Conservation (phyloP, 345 rosid genomes). For the Syzygium aqueum region DNA sequence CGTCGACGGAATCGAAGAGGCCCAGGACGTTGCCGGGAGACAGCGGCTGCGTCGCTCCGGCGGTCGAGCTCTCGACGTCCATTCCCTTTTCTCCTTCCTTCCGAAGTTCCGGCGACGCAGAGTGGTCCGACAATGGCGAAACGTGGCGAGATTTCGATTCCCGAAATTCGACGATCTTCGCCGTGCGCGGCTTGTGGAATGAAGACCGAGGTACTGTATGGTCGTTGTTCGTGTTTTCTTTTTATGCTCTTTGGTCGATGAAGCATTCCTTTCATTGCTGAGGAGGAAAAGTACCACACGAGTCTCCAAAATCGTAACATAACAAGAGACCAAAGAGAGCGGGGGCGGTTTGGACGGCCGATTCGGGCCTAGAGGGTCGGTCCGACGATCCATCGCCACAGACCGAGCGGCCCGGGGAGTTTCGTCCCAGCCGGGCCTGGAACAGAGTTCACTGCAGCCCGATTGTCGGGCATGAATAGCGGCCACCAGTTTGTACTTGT, state of each 20-base stretch:
- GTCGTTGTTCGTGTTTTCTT: neutral
- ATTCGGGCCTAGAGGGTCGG: too few species aligned
- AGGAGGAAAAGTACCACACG: too few species aligned
- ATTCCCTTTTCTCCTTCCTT: neutral
- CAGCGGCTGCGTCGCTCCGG: conserved; percentile 15
- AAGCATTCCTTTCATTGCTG: too few species aligned
- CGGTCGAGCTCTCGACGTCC: neutral
- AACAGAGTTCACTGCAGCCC: too few species aligned
- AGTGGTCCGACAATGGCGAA: neutral
- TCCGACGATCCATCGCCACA: too few species aligned
- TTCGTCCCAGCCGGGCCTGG: too few species aligned
- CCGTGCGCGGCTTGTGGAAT: neutral
- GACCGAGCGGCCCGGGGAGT: too few species aligned
- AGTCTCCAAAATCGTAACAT: too few species aligned
- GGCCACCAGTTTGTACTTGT: too few species aligned
- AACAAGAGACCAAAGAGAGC: too few species aligned
- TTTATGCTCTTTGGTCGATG: neutral
- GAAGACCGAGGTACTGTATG: neutral
- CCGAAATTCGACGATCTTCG: neutral
- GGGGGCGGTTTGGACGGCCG: too few species aligned
- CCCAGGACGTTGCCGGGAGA: conserved; percentile 3
- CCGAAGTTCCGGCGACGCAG: neutral
- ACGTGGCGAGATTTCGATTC: neutral
- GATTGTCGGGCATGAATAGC: too few species aligned
- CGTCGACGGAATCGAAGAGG: conserved; percentile 30